These are phyloP conservation scores for Ceratopteris richardii DNA, from an alignment of 75 land plant genomes.

Conservation along the genomic window DNA sequence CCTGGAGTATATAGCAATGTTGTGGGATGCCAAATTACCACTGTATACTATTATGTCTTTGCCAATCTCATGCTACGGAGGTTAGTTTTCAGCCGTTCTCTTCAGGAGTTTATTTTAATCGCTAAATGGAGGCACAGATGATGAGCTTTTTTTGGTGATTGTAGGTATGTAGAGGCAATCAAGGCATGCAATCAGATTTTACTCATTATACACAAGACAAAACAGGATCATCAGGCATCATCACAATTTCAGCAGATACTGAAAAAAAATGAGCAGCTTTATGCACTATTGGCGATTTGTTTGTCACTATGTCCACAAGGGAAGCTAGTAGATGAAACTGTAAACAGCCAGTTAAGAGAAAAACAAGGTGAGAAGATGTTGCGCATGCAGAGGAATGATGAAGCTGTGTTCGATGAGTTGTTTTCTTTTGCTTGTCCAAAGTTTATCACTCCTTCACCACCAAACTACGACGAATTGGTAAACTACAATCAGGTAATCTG, in stretches of 20 bases:
- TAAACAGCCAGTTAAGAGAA: slow-evolving; percentile 72
- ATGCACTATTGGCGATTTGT: slow-evolving; percentile 81
- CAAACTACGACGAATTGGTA: slow-evolving; percentile 71
- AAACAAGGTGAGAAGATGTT: slow-evolving; percentile 89
- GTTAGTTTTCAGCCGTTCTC: too few relatives aligned
- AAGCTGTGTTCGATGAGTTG: slow-evolving; percentile 84
- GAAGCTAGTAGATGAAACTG: slow-evolving; percentile 87
- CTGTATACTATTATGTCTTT: slow-evolving; percentile 92
- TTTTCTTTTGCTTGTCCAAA: slow-evolving; percentile 96
- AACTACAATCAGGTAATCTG: slow-evolving; percentile 82
- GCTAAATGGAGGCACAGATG: too few relatives aligned
- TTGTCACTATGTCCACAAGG: slow-evolving; percentile 84
- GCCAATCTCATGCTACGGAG: slow-evolving; percentile 93
- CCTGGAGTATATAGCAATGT: slow-evolving; percentile 78
- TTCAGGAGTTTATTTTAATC: not conserved
- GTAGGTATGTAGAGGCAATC: slow-evolving; percentile 82
- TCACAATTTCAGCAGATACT: slow-evolving; percentile 89
- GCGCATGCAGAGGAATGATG: slow-evolving; percentile 82
- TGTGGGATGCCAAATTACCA: slow-evolving; percentile 87
- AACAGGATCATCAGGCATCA: slow-evolving; percentile 84
- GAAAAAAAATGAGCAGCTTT: slow-evolving; percentile 98
- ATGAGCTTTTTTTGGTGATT: too few relatives aligned
- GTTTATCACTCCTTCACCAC: slow-evolving; percentile 86
- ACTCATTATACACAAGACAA: slow-evolving; percentile 74
- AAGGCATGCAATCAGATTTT: slow-evolving; percentile 85